phyloP scores from a whole-genome alignment of 805 yeast species.

The Myxozyma sirexii region DNA sequence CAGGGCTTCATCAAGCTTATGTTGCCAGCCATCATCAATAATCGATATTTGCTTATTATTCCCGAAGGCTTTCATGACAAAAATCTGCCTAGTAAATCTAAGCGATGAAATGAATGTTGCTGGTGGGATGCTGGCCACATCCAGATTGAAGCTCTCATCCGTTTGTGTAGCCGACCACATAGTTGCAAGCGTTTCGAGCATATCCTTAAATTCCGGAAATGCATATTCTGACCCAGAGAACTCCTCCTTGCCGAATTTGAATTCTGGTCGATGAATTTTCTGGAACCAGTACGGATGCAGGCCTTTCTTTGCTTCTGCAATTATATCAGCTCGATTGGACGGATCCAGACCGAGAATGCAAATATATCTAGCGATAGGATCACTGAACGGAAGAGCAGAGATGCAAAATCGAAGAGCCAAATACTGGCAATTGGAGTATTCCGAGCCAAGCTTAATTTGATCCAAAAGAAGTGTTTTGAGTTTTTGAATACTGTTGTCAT shows the following conservation, averaged over 20 bases:
- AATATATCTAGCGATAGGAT: slow-evolving; percentile 65
- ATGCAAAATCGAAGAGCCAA: slow-evolving; percentile 67
- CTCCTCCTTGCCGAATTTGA: slow-evolving; percentile 41
- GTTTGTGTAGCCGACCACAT: neutral
- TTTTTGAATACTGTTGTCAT: slow-evolving; percentile 43
- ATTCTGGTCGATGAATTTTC: slow-evolving; percentile 48
- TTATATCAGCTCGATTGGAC: slow-evolving; percentile 65
- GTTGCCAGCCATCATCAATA: slow-evolving; percentile 73
- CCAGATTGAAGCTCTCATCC: neutral
- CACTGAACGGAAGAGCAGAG: slow-evolving; percentile 64
- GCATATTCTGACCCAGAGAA: slow-evolving; percentile 40
- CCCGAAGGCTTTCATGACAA: slow-evolving; percentile 67
- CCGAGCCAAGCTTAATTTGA: slow-evolving; percentile 46
- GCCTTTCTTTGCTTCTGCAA: slow-evolving; percentile 80
- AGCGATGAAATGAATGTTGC: slow-evolving; percentile 45
- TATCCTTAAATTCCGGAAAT: slow-evolving; percentile 59
- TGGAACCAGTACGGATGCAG: slow-evolving; percentile 82
- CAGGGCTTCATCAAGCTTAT: slow-evolving; percentile 68
- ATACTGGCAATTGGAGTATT: slow-evolving; percentile 58
- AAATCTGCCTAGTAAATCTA: slow-evolving; percentile 56
- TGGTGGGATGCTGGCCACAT: slow-evolving; percentile 12
- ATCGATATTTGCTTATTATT: slow-evolving; percentile 58
- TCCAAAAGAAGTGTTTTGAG: slow-evolving; percentile 48
- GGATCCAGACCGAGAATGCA: slow-evolving; percentile 66
- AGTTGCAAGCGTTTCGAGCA: slow-evolving; percentile 34